Base-by-base conservation (phyloP, 2,329 filamentous ascomycete genomes). In the Colletotrichum filicis region DNA sequence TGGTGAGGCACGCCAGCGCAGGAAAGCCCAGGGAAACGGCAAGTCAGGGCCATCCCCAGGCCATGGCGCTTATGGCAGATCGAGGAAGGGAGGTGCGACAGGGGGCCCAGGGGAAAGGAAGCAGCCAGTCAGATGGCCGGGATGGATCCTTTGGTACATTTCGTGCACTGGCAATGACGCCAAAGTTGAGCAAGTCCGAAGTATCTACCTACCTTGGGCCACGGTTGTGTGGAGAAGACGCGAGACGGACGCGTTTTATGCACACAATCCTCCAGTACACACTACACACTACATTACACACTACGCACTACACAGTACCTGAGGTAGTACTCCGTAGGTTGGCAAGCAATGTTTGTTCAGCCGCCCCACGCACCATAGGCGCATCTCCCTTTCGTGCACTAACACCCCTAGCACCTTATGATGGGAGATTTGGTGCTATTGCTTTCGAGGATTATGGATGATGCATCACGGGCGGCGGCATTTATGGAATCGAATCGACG, bases 51-150 rank as follows among this genome's bases (percentile, higher is more conserved):
- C 66, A 22, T 30, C 68, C 65, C 70, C 60, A 73, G 42, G 70
- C 55, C 55, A 22, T 52, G 60, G 66, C 70, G 70, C 70, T 73
- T 65, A 73, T 65, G 66, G 59, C 69, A 72, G 69, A 72, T 72
- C 69, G 58, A 64, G 65, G 66, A 59, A 55, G 42, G 28, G 60
- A 73, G 70, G 66, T 73, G 66, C 60, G 70, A 73, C 70, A 70
- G 70, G 70, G 66, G 60, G 19, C 6, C 14, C 14, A 11, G n/a
- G 32, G 12, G 60, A 22, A 35, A 49, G 19, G 9, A 12, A 60
- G 22, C 14, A 12, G n/a, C 71, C 71, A 70, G 32, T 66, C 7
- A 71, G 56, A 65, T 53, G 71, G 55, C 30, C 60, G 55, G 69
- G n/a, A 30, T 26, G 49, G 35, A 19, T 11, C 11, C 19, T n/a